phyloP scores from a whole-genome alignment of 805 yeast species.

The Ogataea paraovalis region DNA sequence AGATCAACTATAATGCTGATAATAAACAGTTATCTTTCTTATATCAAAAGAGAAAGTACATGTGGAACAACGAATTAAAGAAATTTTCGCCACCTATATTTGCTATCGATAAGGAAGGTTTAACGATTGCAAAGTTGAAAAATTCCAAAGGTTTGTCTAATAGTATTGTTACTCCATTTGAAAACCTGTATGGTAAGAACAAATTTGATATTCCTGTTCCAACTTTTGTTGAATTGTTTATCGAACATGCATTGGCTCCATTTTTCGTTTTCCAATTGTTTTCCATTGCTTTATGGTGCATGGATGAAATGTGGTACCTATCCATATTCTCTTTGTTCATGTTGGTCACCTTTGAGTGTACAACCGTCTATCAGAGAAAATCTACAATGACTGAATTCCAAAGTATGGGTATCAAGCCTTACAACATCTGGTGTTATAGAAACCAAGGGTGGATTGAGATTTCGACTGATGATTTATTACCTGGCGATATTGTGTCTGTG shows the following conservation, averaged over 20 bases:
- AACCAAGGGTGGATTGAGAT: slow-evolving; percentile 64
- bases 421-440: slow-evolving; percentile 69
- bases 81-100: slow-evolving; percentile 81
- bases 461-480: slow-evolving; percentile 72
- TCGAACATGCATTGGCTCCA: slow-evolving; percentile 98
- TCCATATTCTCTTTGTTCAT: slow-evolving; percentile 87
- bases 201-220: slow-evolving; percentile 95
- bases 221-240: slow-evolving; percentile 81
- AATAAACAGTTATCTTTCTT: slow-evolving; percentile 64
- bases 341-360: slow-evolving; percentile 89
- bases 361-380: slow-evolving; percentile 94
- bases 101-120: slow-evolving; percentile 60
- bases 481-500: slow-evolving; percentile 87
- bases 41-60: slow-evolving; percentile 89
- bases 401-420: slow-evolving; percentile 96
- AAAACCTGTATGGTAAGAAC: slow-evolving; percentile 75
- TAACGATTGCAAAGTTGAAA: slow-evolving; percentile 57
- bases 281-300: slow-evolving; percentile 91
- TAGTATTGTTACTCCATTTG: slow-evolving; percentile 32
- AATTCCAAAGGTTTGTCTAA: slow-evolving; percentile 31
- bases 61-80: slow-evolving; percentile 51
- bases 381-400: slow-evolving; percentile 92
- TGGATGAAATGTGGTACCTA: slow-evolving; percentile 96
- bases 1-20: slow-evolving; percentile 50
- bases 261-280: slow-evolving; percentile 95